Conservation (phyloP, 805 yeast genomes). For the Barnettozyma sp. region DNA sequence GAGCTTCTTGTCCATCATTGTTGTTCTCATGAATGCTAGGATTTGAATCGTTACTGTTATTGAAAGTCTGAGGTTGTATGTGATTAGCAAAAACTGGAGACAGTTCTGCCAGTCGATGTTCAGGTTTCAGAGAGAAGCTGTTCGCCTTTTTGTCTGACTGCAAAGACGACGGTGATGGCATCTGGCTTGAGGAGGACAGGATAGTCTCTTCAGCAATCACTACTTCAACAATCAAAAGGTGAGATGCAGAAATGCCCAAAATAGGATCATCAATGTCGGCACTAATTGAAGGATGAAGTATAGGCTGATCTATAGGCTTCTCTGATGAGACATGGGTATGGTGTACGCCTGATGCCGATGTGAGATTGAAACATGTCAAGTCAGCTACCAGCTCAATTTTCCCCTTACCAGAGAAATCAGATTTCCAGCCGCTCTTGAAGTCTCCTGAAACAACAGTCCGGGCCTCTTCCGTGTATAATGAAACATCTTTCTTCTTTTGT, state of each 20-base stretch:
- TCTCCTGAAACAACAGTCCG: conserved; percentile 74
- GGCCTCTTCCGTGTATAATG: conserved; percentile 62
- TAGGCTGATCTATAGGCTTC: conserved; percentile 26
- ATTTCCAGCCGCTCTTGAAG: conserved; percentile 89
- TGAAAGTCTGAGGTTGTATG: conserved; percentile 21
- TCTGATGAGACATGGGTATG: conserved; percentile 37
- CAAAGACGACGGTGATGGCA: conserved; percentile 29
- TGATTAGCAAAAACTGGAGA: conserved; percentile 38
- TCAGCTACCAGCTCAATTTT: conserved; percentile 74
- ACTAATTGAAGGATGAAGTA: conserved; percentile 42
- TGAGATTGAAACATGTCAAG: conserved; percentile 49
- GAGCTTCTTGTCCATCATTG: too few relatives aligned
- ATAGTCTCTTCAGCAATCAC: conserved; percentile 89
- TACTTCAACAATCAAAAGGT: conserved; percentile 73
- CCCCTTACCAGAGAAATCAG: conserved; percentile 77
- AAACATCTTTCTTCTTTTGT: conserved; percentile 27
- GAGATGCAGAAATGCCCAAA: conserved; percentile 70
- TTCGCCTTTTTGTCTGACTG: conserved; percentile 12
- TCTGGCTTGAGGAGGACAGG: conserved; percentile 32
- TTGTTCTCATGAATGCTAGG: too few relatives aligned
- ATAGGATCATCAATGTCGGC: conserved; percentile 82
- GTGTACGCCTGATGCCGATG: conserved; percentile 46
- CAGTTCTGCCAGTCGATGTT: conserved; percentile 37
- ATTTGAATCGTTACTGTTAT: too few relatives aligned
- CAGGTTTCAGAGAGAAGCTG: conserved; percentile 20